These are phyloP conservation scores for Lycium ferocissimum DNA, from an alignment of 257 asterid species.

Conservation along the genomic window DNA sequence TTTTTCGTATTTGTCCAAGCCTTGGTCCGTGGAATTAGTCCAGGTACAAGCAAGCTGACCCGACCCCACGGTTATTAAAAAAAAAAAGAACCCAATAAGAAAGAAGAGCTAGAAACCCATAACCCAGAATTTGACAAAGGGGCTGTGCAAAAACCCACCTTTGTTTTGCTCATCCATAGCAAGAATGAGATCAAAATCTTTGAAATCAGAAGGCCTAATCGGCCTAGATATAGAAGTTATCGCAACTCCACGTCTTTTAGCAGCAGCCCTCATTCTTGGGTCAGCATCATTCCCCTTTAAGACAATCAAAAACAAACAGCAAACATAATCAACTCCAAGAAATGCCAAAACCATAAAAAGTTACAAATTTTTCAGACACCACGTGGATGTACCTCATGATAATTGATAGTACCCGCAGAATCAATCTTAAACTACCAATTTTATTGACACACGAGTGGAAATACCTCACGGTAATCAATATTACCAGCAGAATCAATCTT, in stretches of 20 bases:
- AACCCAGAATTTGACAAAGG: neutral
- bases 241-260: slow-evolving; percentile 85
- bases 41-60: no score
- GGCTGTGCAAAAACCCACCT: slow-evolving; percentile 49
- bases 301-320: neutral
- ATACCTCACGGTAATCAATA: neutral
- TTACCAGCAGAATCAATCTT: neutral
- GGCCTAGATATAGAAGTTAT: slow-evolving; percentile 90
- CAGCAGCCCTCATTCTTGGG: slow-evolving; percentile 92
- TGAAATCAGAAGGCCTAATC: slow-evolving; percentile 76
- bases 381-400: no score
- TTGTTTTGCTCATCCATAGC: slow-evolving; percentile 93
- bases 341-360: neutral
- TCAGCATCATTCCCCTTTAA: slow-evolving; percentile 87
- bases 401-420: no score
- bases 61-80: no score
- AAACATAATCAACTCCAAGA: slow-evolving; percentile 8
- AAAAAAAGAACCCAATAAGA: neutral
- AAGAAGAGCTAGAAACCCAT: neutral
- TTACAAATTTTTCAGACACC: no score
- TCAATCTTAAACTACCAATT: neutral
- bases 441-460: neutral
- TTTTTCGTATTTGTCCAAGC: no score
- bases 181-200: slow-evolving; percentile 89
- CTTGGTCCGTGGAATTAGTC: no score